Percentiles rank a stretch among this genome's conserved stretches.
Conservation (phyloP, 1,284 basidiomycete species). For the Malassezia arunalokei region DNA sequence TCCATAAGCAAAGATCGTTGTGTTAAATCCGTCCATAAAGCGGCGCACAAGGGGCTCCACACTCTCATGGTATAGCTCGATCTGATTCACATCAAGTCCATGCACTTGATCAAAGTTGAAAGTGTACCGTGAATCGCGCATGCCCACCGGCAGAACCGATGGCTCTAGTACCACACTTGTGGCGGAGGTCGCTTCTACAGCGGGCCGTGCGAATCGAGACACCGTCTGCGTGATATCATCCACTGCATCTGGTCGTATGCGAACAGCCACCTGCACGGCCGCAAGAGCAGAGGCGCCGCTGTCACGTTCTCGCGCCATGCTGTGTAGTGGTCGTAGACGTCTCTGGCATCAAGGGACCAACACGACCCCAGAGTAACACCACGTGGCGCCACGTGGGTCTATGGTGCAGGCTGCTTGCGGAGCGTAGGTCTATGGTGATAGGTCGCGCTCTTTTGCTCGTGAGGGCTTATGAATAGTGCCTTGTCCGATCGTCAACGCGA, state of each 20-base stretch:
- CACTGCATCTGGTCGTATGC: conserved; percentile 11
- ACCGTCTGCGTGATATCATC: neutral
- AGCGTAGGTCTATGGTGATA: too few species aligned
- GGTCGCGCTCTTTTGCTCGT: neutral
- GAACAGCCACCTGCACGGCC: conserved; percentile 1
- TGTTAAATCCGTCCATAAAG: conserved; percentile 92
- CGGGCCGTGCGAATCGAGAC: conserved; percentile 11
- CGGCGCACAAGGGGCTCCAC: conserved; percentile 74
- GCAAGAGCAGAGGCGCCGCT: neutral
- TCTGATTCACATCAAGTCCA: conserved; percentile 66
- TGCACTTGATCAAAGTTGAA: conserved; percentile 94
- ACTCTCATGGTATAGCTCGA: conserved; percentile 68
- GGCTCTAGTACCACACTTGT: conserved; percentile 9
- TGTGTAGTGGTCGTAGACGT: neutral
- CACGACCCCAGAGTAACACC: too few species aligned
- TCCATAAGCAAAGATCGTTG: conserved; percentile 92
- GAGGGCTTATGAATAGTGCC: conserved; percentile 22
- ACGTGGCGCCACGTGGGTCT: too few species aligned
- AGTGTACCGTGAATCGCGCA: conserved; percentile 56
- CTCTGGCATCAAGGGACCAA: too few species aligned
- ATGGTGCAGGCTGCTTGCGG: too few species aligned
- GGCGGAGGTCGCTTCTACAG: neutral
- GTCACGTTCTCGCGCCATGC: neutral
- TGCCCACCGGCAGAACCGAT: neutral
- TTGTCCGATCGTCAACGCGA: conserved; percentile 69